These are phyloP conservation scores for Pistacia atlantica DNA, from an alignment of 345 rosid species.

Conservation along the genomic window DNA sequence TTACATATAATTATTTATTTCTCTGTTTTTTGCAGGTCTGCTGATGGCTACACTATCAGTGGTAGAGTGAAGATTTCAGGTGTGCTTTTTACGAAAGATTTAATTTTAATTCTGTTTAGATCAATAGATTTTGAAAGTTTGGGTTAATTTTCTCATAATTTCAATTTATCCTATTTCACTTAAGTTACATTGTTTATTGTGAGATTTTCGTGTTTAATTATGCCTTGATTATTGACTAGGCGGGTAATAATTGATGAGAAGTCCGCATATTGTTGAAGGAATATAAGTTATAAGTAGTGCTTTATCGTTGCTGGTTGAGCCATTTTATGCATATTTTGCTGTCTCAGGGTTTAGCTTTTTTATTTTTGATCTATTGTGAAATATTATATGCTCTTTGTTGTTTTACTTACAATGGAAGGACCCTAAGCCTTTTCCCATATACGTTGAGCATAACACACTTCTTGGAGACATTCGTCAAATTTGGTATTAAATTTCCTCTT, in stretches of 20 bases:
- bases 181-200: no score
- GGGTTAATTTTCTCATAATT: no score
- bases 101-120: not conserved
- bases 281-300: not conserved
- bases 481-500: not conserved
- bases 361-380: not conserved
- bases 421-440: no score
- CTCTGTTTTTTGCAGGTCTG: constrained; percentile 44
- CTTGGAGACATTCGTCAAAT: not conserved
- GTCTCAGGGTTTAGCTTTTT: no score
- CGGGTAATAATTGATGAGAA: not conserved
- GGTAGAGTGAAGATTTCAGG: constrained; percentile 85
- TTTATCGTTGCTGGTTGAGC: not conserved
- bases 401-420: not conserved
- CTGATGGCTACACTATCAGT: constrained; percentile 65
- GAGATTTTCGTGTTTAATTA: no score
- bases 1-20: not conserved
- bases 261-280: not conserved
- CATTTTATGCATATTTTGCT: not conserved
- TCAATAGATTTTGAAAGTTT: not conserved
- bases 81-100: constrained; percentile 20
- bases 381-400: not conserved
- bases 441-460: not conserved
- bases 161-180: no score
- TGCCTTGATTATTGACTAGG: not conserved